Percentiles rank a stretch among this genome's conserved stretches.
These are phyloP conservation scores for Ustilago sp. DNA, from an alignment of 1,284 basidiomycete genomes.

Conservation along the genomic window DNA sequence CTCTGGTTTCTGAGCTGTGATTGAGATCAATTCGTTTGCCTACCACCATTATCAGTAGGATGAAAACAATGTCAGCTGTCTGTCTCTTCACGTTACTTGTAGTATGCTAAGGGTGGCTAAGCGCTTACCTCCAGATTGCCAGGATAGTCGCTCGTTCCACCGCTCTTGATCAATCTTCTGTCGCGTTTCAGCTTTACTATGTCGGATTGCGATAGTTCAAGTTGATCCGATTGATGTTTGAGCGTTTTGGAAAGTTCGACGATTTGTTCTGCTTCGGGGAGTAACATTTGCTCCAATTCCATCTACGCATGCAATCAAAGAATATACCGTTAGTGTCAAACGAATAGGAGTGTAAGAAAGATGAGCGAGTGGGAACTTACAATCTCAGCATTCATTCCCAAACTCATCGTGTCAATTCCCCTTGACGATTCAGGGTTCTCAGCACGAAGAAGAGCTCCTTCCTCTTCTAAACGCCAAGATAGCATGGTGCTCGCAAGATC, in stretches of 20 bases:
- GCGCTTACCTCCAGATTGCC: conserved; percentile 26
- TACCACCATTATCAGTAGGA: neutral
- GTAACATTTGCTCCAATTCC: conserved; percentile 41
- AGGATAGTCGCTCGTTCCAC: conserved; percentile 23
- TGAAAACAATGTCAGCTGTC: neutral
- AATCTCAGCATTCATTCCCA: conserved; percentile 44
- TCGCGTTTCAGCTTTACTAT: conserved; percentile 32
- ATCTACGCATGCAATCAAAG: conserved; percentile 9
- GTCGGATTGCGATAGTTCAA: conserved; percentile 13
- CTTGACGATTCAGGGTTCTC: conserved; percentile 4
- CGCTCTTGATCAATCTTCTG: conserved; percentile 25
- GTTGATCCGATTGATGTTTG: conserved; percentile 24
- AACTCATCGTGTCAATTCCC: conserved; percentile 13
- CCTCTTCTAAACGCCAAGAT: conserved; percentile 44
- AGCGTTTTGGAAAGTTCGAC: conserved; percentile 40
- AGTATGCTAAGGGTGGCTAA: neutral
- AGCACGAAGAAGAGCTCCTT: conserved; percentile 23
- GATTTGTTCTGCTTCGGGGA: conserved; percentile 53
- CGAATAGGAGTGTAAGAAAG: neutral
- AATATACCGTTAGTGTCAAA: no score
- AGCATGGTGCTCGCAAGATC: conserved; percentile 46
- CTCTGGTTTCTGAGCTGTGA: conserved; percentile 12
- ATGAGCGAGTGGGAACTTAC: conserved; percentile 12
- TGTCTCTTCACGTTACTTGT: neutral
- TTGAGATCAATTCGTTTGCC: conserved; percentile 18